Evolutionary conservation across 225 moss, liverwort and hornwort species (phyloP).

Genomic region (Pseudoscleropodium purum): DNA sequence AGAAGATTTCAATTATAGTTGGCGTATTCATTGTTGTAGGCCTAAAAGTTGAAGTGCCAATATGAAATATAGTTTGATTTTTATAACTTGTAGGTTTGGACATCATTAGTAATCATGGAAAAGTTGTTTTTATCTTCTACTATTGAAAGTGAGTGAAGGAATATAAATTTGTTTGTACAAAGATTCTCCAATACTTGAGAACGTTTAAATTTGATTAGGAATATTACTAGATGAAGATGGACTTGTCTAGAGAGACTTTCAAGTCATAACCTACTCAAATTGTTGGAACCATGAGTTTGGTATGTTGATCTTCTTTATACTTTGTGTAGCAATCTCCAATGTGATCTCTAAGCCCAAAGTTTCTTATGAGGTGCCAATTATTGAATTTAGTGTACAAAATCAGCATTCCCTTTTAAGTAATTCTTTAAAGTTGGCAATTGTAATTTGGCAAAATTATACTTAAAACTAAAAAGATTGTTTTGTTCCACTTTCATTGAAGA

Average conservation of each 20-base stretch:
- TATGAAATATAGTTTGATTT: neutral
- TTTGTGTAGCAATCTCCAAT: rapidly evolving
- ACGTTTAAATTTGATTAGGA: neutral
- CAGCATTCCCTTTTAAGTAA: rapidly evolving
- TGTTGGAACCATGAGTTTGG: neutral
- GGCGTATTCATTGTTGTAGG: neutral
- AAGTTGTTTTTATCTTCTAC: neutral
- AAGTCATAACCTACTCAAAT: neutral
- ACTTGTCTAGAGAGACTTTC: rapidly evolving
- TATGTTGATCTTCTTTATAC: neutral
- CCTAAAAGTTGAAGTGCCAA: neutral
- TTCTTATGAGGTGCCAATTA: rapidly evolving
- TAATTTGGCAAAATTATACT: neutral
- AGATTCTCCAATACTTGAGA: neutral
- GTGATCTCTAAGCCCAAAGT: rapidly evolving
- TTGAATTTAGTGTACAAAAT: rapidly evolving
- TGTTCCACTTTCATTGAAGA: neutral
- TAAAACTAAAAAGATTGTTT: neutral
- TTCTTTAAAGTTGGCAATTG: neutral
- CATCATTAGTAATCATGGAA: neutral
- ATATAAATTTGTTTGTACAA: neutral
- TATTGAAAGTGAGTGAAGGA: rapidly evolving
- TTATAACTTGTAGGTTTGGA: neutral
- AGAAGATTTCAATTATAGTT: neutral
- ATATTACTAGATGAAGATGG: neutral